These are phyloP conservation scores for Carex littledalei DNA, from an alignment of 176 grass and related monocot species.

Conservation along the genomic window DNA sequence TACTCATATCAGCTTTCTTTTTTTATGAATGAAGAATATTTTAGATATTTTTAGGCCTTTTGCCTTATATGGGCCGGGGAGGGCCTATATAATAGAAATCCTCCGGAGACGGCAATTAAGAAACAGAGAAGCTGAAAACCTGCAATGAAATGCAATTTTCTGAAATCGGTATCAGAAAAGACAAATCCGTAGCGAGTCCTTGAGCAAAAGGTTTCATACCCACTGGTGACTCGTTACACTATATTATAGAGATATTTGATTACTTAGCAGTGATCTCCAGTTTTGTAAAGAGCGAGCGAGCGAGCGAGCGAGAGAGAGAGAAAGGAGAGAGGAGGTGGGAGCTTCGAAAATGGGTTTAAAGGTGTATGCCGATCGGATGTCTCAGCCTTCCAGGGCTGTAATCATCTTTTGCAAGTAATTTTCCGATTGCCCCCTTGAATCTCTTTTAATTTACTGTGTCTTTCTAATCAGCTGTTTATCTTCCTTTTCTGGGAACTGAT, in stretches of 20 bases:
- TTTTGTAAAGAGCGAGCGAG: neutral
- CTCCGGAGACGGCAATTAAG: no score
- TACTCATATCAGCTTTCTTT: no score
- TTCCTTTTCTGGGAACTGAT: neutral
- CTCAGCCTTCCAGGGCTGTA: conserved; percentile 69
- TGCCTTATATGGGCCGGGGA: neutral
- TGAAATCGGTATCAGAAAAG: no score
- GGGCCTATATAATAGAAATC: neutral
- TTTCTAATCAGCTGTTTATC: neutral
- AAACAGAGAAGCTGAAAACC: neutral
- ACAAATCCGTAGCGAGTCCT: neutral
- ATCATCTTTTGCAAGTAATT: conserved; percentile 73
- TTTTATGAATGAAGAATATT: no score
- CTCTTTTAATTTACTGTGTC: neutral
- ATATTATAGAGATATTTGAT: neutral
- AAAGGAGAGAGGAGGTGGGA: neutral
- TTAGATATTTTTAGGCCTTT: neutral
- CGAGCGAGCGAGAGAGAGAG: neutral
- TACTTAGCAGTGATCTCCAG: neutral
- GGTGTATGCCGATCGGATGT: conserved; percentile 59
- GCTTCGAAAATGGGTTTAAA: conserved; percentile 37
- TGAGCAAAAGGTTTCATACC: neutral
- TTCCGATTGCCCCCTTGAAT: neutral
- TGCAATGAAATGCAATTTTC: neutral
- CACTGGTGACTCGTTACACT: neutral